Evolutionary conservation across 2,329 filamentous ascomycete species (phyloP).

Genomic region (Colletotrichum ledebouriae): DNA sequence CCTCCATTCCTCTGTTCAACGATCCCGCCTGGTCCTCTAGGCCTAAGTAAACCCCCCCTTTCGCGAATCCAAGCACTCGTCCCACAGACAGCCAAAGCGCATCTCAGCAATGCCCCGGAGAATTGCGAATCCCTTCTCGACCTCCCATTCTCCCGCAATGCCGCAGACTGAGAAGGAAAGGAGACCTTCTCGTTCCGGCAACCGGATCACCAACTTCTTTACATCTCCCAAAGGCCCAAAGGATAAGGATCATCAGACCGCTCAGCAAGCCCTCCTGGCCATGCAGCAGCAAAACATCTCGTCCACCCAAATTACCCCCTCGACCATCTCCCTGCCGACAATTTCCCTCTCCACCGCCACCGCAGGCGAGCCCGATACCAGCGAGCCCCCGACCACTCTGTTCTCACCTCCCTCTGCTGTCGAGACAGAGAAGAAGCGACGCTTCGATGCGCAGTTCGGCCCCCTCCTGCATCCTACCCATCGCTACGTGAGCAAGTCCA

Average conservation of each 20-base stretch:
- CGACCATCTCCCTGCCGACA: slow-evolving; percentile 84
- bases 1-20: not conserved
- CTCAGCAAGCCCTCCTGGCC: slow-evolving; percentile 76
- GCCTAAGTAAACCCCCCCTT: slow-evolving; percentile 24
- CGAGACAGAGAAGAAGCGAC: slow-evolving; percentile 81
- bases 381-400: slow-evolving; percentile 80
- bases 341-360: slow-evolving; percentile 92
- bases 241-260: slow-evolving; percentile 71
- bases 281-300: slow-evolving; percentile 72
- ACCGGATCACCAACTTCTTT: slow-evolving; percentile 86
- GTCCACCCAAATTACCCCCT: slow-evolving; percentile 75
- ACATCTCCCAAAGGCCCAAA: slow-evolving; percentile 74
- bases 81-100: slow-evolving; percentile 33
- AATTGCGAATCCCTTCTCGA: slow-evolving; percentile 69
- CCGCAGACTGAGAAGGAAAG: slow-evolving; percentile 66
- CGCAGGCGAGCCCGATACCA: slow-evolving; percentile 78
- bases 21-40: slow-evolving; percentile 17
- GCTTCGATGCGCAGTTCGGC: slow-evolving; percentile 90
- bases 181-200: slow-evolving; percentile 69
- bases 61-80: slow-evolving; percentile 21
- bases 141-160: slow-evolving; percentile 62
- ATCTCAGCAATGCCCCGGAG: slow-evolving; percentile 68
- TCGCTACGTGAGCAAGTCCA: slow-evolving; percentile 89
- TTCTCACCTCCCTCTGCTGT: slow-evolving; percentile 90
- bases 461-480: slow-evolving; percentile 85